Base-by-base conservation (phyloP, 768 basidiomycete species). In the Pulveroboletus ravenelii region DNA sequence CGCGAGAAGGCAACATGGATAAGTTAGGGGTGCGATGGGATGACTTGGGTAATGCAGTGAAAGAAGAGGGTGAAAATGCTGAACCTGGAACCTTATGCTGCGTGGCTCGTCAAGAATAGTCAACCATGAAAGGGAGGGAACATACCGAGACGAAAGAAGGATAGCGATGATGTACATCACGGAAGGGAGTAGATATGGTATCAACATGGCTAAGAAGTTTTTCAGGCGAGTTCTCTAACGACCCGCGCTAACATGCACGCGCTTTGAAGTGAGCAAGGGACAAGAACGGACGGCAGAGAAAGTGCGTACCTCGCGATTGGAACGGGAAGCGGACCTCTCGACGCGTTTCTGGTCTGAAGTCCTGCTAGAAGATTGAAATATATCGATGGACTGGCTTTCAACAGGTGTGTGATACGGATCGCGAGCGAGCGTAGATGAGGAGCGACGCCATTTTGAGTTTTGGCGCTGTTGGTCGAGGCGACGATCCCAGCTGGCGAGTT, bases 401-500 rank as follows among this genome's bases (percentile, higher is more conserved):
- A 43, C 44, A 35, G 45, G 37, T 27, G 53, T 12, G 6, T 45
- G 52, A 32, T 57, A 15, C 5, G 48, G 31, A 51, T 60, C 53
- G 44, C 51, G 59, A 41, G 42, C 45, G 20, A 34, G 48, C 29
- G 7, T 45, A 39, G 54, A 39, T n/a, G 59, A 48, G 25, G 60
- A 53, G 47, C 10, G 45, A 40, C 36, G 30, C 57, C 49, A 47
- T 41, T 43, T 50, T 5, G 52, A 27, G 27, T 13, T 35, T 52
- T 52, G 47, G 12, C 40, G 58, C 8, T 44, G 36, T 25, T 50
- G 48, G 51, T 51, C 41, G 41, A 45, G 56, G 45, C 27, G 54
- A 15, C 49, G 45, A 14, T 64, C 58, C 63, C 58, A 60, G 27
- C 40, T 47, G 5, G 54, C 48, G 29, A 50, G 42, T 14, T 64